phyloP scores from a whole-genome alignment of 2,329 filamentous ascomycete genomes.

The Aureobasidium sp. region DNA sequence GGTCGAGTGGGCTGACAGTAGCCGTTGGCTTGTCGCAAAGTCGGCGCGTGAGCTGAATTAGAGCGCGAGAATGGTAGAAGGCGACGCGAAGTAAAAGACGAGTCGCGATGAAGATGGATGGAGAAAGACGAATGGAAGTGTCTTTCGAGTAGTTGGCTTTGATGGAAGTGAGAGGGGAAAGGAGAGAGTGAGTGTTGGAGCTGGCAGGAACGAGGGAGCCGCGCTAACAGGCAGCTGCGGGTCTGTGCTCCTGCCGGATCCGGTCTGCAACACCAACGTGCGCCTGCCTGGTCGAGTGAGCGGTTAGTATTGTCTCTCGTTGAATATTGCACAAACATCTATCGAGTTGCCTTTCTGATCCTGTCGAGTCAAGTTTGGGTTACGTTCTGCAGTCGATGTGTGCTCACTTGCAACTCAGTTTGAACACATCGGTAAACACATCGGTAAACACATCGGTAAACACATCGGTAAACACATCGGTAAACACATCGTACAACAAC shows the following conservation, averaged over 20 bases:
- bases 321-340: background rate
- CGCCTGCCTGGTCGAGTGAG: background rate
- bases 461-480: background rate
- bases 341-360: background rate
- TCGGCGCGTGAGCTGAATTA: background rate
- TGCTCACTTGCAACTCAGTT: background rate
- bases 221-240: background rate
- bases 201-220: background rate
- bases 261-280: background rate
- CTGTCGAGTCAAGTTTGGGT: background rate
- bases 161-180: constrained; percentile 5
- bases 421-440: background rate
- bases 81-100: background rate
- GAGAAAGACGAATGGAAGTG: constrained; percentile 1
- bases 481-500: background rate
- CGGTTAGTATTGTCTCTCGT: background rate
- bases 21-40: constrained; percentile 7
- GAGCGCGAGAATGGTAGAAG: background rate
- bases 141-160: background rate
- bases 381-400: background rate
- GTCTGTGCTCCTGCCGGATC: background rate
- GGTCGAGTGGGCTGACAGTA: background rate
- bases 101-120: background rate
- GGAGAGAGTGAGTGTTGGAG: background rate
- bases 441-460: background rate